Percentiles rank a stretch among this genome's conserved stretches.
These are phyloP conservation scores for Penicillium nordicum DNA, from an alignment of 2,329 filamentous ascomycete species.

Conservation along the genomic window DNA sequence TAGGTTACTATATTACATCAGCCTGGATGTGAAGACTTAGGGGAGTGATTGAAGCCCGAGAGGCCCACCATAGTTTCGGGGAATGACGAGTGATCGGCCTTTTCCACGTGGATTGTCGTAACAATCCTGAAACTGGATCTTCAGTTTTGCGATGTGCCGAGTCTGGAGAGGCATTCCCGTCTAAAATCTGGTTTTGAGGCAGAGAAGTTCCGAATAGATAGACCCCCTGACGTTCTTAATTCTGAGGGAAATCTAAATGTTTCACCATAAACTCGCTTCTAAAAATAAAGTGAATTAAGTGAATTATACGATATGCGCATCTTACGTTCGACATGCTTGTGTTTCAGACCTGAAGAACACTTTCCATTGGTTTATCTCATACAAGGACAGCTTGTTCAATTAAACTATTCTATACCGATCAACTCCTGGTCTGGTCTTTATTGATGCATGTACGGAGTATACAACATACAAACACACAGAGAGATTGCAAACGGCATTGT, in stretches of 20 bases:
- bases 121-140: constrained; percentile 4
- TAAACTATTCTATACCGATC: not conserved
- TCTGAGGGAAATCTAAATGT: not conserved
- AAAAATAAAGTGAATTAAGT: not conserved
- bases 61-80: not conserved
- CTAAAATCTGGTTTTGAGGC: not conserved
- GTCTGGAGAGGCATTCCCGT: not conserved
- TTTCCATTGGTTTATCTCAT: not conserved
- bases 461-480: no score
- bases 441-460: not conserved
- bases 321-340: not conserved
- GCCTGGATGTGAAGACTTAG: not conserved
- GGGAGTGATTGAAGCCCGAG: not conserved
- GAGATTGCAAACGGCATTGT: not conserved
- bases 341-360: not conserved
- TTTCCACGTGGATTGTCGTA: constrained; percentile 3
- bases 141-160: not conserved
- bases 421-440: not conserved
- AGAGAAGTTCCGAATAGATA: constrained; percentile 3
- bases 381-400: not conserved
- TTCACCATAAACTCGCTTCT: constrained; percentile 1
- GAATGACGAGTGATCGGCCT: not conserved
- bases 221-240: not conserved
- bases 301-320: not conserved
- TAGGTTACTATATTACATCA: not conserved